Evolutionary conservation across 2,329 filamentous ascomycete genomes (phyloP), one percentile per base, ranked within the genome.

Genomic region (Polytolypa hystricis): DNA sequence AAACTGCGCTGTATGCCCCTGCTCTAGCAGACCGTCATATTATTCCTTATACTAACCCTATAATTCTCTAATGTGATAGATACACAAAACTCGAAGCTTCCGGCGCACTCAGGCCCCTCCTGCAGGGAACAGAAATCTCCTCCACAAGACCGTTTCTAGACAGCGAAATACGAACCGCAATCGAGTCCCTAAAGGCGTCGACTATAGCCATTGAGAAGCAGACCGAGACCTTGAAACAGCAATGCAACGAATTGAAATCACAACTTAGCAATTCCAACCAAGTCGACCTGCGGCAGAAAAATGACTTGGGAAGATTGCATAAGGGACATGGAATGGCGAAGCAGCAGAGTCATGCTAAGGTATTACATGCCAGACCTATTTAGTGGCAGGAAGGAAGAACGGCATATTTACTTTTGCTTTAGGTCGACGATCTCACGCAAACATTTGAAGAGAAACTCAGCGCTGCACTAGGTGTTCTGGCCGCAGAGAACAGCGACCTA

Each of bases 61-160:
- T 40, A 28, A 14, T 9, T 12, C 10, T 33, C 7, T 18, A 33
- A 19, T 35, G 20, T 4, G 17, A 31, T 30, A 63, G 60, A 35
- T 58, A 58, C 30, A 43, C 47, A 6, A 56, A 51, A 11, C 45
- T 63, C n/a, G 50, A 61, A 31, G 44, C 34, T n/a, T 53, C 53
- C 4, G 52, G 52, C 10, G 36, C 43, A 23, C 44, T 61, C 9
- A 47, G 52, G 11, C 38, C 45, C 15, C 41, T 61, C 39, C 39
- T 58, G 21, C 44, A 45, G 21, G 44, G 50, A 20, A 41, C 47
- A 16, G 49, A 54, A 17, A 39, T 58, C 12, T 38, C 44, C 29
- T 47, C 52, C 30, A 58, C 51, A 11, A 53, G 57, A 44, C 57
- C 59, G n/a, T 45, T 64, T 35, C 47, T 58, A 4, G 61, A 64